These are phyloP conservation scores for Alternaria ventricosa DNA, from an alignment of 2,329 filamentous ascomycete genomes.

Conservation along the genomic window DNA sequence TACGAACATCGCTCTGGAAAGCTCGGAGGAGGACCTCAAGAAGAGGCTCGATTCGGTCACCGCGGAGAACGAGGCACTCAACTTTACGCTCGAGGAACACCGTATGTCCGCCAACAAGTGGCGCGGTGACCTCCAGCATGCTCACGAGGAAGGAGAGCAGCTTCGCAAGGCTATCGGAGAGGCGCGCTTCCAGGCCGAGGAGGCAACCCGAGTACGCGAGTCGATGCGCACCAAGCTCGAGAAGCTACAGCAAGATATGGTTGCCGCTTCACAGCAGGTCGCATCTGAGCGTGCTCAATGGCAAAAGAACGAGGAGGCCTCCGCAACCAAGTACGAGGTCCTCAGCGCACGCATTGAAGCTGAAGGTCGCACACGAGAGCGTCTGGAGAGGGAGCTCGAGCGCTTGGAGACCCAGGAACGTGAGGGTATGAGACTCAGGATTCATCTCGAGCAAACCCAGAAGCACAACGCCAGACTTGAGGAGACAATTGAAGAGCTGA, in stretches of 20 bases:
- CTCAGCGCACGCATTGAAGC: slow-evolving; percentile 60
- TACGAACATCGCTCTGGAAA: slow-evolving; percentile 39
- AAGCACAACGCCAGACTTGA: slow-evolving; percentile 70
- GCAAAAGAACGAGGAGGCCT: slow-evolving; percentile 70
- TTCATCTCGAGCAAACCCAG: slow-evolving; percentile 69
- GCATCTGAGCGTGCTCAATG: slow-evolving; percentile 82
- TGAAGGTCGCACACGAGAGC: slow-evolving; percentile 52
- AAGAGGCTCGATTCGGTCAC: slow-evolving; percentile 61
- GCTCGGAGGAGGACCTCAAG: slow-evolving; percentile 55
- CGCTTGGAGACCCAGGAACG: slow-evolving; percentile 66
- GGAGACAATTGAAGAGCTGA: slow-evolving; percentile 59
- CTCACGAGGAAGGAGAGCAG: slow-evolving; percentile 64
- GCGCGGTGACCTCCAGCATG: slow-evolving; percentile 64
- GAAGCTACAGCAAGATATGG: slow-evolving; percentile 86
- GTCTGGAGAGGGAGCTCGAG: slow-evolving; percentile 56
- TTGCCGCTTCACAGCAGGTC: slow-evolving; percentile 76
- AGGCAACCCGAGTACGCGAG: slow-evolving; percentile 84
- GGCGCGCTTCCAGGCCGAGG: slow-evolving; percentile 79
- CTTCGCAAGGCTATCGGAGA: slow-evolving; percentile 76
- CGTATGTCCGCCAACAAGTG: slow-evolving; percentile 65
- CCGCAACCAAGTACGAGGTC: slow-evolving; percentile 60
- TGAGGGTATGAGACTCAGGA: slow-evolving; percentile 77
- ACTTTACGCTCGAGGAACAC: slow-evolving; percentile 69
- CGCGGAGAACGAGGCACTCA: slow-evolving; percentile 66
- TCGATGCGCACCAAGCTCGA: slow-evolving; percentile 84